Base-by-base conservation (phyloP, 176 grass and related monocot species). In the Cenchrus fungigraminus region DNA sequence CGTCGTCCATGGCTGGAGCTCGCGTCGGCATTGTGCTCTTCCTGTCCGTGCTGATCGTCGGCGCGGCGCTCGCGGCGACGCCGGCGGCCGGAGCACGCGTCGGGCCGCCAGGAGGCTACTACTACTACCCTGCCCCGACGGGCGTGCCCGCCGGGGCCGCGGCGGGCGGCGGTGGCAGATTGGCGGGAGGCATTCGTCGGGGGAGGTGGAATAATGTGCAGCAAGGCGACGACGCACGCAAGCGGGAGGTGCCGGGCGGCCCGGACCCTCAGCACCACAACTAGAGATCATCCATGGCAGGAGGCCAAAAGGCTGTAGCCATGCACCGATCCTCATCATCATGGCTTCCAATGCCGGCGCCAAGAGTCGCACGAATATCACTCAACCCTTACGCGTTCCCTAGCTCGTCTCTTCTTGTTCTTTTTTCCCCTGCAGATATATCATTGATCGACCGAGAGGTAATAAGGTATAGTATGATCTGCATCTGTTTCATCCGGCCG, bases 181-280 rank as follows among this genome's bases (percentile, higher is more conserved):
- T 40, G 37, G 37, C 17, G 44, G 8, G 60, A 4, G 79, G 67
- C 31, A 44, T 67, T 54, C 84, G 42, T 68, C 84, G 50, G 56
- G 79, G 79, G 60, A 87, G 22, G 75, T 90, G 84, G 89, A 87
- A 80, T 49, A 87, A 80, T 49, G 62, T 63, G 80, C 45, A 84
- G 77, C 37, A 40, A 65, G 78, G 57, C 52, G 51, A 87, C 6
- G 14, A 14, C 62, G 69, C 79, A 5, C 15, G 43, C 69, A 96
- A 96, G 84, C 90, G 86, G 82, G 72, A 71, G 70, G 94, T 92
- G 52, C 94, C 92, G 0, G 87, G 94, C 19, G 92, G 94, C 29
- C 94, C 94, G 2, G 89, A 97, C 76, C 94, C 92, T 0, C 85
- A 90, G 73, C 91, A 97, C 83, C 94, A 97, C 80, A 69, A 46